These are phyloP conservation scores for Raphanus hybrid DNA, from an alignment of 441 rosid genomes.

Conservation along the genomic window DNA sequence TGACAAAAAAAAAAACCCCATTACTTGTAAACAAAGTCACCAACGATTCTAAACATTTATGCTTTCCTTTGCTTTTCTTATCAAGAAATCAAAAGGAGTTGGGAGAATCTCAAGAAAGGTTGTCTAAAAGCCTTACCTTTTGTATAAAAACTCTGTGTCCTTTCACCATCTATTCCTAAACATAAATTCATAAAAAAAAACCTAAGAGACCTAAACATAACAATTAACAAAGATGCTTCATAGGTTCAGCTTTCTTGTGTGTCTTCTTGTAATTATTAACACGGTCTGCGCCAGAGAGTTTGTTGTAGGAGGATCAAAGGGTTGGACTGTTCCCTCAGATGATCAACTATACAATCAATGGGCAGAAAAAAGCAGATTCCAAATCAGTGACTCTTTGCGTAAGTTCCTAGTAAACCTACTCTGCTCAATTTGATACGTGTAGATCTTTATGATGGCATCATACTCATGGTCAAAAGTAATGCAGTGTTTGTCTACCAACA, in stretches of 20 bases:
- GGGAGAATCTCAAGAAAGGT: conserved; percentile 47
- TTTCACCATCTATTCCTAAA: conserved; percentile 32
- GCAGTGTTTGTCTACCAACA: conserved; percentile 65
- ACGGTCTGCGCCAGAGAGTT: conserved; percentile 54
- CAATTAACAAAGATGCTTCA: conserved; percentile 26
- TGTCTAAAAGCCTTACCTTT: conserved; percentile 35
- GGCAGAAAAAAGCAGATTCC: conserved; percentile 70
- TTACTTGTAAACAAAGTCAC: conserved; percentile 20
- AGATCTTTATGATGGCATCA: background rate
- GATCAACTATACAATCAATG: conserved; percentile 50
- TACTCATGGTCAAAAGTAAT: background rate
- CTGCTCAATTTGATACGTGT: background rate
- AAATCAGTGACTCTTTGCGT: conserved; percentile 65
- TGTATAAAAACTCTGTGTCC: conserved; percentile 63
- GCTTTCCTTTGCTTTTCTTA: conserved; percentile 54
- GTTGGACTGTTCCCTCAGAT: conserved; percentile 58
- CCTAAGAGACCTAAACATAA: conserved; percentile 28
- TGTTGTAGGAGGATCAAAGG: conserved; percentile 54
- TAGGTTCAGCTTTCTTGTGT: conserved; percentile 45
- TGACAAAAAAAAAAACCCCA: too few relatives aligned
- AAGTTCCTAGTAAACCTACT: conserved; percentile 36
- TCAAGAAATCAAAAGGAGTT: conserved; percentile 5
- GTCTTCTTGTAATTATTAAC: conserved; percentile 45
- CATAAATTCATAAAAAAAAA: conserved; percentile 12
- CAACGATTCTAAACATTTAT: conserved; percentile 35